Base-by-base conservation (phyloP, 2,329 filamentous ascomycete species). In the Epichloe coenophiala region DNA sequence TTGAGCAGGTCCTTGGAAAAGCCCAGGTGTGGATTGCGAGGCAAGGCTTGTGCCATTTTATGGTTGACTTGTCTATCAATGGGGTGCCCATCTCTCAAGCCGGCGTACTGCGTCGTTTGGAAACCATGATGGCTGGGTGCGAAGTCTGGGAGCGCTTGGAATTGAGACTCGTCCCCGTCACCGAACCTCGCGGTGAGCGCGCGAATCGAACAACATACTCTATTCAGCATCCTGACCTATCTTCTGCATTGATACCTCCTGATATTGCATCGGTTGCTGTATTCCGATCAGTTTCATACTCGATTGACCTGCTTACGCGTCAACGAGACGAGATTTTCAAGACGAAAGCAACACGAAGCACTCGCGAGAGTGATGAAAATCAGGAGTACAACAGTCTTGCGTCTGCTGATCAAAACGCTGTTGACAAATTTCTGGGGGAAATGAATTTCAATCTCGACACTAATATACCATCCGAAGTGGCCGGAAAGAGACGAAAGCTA, bases 221-320 rank as follows among this genome's bases (percentile, higher is more conserved):
- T 1, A 59, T 71, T 7, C 63, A 69, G 46, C 68, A 71, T 48
- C 60, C 64, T 3, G 60, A 64, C 39, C 45, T 67, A 17, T 57
- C 58, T 0, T 68, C 67, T 3, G 54, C 60, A 15, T 48, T 67
- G 23, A 31, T 59, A 5, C 55, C 63, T 5, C 67, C 67, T 1
- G 42, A 46, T 1, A 56, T 53, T 1, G 60, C 64, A 1, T 41
- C 47, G 3, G 59, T 55, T 5, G 59, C 60, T 1, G 56, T 57
- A 2, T 61, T 70, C 40, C 56, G 54, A 39, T 56, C 56, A 27
- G 55, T 62, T 17, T 52, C 52, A n/a, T 58, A 64, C 40, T 52
- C 53, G 3, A 48, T 69, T 33, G 50, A 61, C 38, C 41, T 65
- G 13, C 50, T 51, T 3, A 48, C 53, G 3, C 27, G n/a, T 12